These are phyloP conservation scores for Scleroderma bovista DNA, from an alignment of 768 basidiomycete species.

Conservation along the genomic window DNA sequence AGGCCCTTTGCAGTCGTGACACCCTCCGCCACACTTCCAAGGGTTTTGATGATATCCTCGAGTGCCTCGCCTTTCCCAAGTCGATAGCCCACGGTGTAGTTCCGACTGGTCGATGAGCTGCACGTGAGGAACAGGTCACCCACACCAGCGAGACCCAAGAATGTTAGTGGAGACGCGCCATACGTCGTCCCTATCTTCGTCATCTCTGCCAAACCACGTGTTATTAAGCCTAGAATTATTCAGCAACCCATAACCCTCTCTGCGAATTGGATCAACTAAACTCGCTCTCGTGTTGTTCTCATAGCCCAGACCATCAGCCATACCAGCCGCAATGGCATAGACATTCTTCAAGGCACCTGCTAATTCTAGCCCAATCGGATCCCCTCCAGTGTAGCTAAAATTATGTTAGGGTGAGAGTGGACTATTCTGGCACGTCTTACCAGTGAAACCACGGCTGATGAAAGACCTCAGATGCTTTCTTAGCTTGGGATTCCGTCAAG, in stretches of 20 bases:
- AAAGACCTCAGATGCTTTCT: slow-evolving; percentile 66
- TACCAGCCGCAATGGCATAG: slow-evolving; percentile 83
- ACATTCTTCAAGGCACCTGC: slow-evolving; percentile 86
- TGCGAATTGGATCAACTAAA: slow-evolving; percentile 32
- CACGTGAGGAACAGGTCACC: slow-evolving; percentile 88
- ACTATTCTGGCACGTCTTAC: slow-evolving; percentile 33
- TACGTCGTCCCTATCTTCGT: slow-evolving; percentile 84
- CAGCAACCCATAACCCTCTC: slow-evolving; percentile 8
- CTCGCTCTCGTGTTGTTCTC: slow-evolving; percentile 87
- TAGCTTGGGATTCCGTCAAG: slow-evolving; percentile 68
- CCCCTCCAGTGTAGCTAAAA: slow-evolving; percentile 67
- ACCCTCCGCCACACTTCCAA: slow-evolving; percentile 86
- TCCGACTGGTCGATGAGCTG: slow-evolving; percentile 80
- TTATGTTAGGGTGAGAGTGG: slow-evolving; percentile 4
- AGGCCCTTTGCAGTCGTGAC: slow-evolving; percentile 81
- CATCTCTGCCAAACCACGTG: slow-evolving; percentile 81
- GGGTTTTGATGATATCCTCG: slow-evolving; percentile 64
- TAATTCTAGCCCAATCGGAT: slow-evolving; percentile 86
- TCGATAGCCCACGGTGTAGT: slow-evolving; percentile 84
- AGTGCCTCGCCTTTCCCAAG: slow-evolving; percentile 82
- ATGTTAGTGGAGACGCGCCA: slow-evolving; percentile 85
- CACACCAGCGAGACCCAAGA: slow-evolving; percentile 79
- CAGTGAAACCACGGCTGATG: slow-evolving; percentile 92
- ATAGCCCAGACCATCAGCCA: slow-evolving; percentile 80
- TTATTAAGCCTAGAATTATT: slow-evolving; percentile 56